phyloP scores from a whole-genome alignment of 1,284 basidiomycete genomes.

The Ceratobasidium sp. region DNA sequence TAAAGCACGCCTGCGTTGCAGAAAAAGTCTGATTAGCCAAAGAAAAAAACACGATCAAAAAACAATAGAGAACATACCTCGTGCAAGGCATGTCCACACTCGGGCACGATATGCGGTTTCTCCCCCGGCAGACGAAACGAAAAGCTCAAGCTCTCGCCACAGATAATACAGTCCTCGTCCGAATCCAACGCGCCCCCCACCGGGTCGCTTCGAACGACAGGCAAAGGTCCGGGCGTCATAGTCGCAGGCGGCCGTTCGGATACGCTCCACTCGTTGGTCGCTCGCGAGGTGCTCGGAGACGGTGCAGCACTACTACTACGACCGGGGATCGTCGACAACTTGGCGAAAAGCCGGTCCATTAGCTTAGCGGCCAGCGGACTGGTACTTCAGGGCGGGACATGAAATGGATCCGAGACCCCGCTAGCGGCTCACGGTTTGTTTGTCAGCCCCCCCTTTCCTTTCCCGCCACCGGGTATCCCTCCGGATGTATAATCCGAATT shows the following conservation, averaged over 20 bases:
- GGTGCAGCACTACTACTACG: background rate
- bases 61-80: slow-evolving; percentile 70
- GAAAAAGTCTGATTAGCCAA: background rate
- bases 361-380: too few species aligned
- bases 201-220: slow-evolving; percentile 76
- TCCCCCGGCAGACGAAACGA: slow-evolving; percentile 91
- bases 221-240: slow-evolving; percentile 64
- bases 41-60: background rate
- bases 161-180: slow-evolving; percentile 91
- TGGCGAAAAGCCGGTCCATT: slow-evolving; percentile 33
- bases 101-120: slow-evolving; percentile 95
- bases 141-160: slow-evolving; percentile 90
- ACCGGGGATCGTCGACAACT: slow-evolving; percentile 16
- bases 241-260: slow-evolving; percentile 29
- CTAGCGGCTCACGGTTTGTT: too few species aligned
- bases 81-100: slow-evolving; percentile 97
- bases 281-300: background rate
- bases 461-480: too few species aligned
- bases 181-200: slow-evolving; percentile 65
- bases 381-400: background rate
- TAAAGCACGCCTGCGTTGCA: slow-evolving; percentile 86
- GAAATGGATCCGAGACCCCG: too few species aligned
- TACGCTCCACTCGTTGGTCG: slow-evolving; percentile 10
- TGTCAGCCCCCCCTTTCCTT: too few species aligned
- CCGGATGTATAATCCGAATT: too few species aligned